A percentile compares a stretch with the other conserved stretches of the same genome.
Conservation (phyloP, 1,284 basidiomycete species). For the Pseudozyma sp. region DNA sequence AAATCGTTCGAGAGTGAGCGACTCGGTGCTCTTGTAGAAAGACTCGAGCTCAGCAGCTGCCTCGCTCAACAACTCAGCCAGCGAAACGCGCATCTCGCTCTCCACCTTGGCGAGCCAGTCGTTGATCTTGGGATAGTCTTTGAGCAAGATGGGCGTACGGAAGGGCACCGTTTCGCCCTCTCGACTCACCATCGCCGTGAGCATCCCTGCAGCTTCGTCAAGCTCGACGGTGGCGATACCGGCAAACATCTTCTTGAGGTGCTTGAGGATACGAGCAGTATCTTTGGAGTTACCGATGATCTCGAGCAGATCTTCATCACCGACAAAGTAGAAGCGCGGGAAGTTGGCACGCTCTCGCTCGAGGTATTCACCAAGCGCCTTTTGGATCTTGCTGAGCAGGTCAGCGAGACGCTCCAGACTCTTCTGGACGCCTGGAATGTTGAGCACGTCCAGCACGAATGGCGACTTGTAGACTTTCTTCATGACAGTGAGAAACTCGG, state of each 20-base stretch:
- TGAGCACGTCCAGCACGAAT: constrained; percentile 95
- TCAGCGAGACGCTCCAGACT: constrained; percentile 96
- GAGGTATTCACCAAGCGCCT: constrained; percentile 97
- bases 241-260: constrained; percentile 99
- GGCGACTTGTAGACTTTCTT: constrained; percentile 99
- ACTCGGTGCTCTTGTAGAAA: constrained; percentile 78
- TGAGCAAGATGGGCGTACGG: constrained; percentile 83
- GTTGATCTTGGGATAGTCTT: constrained; percentile 96
- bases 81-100: constrained; percentile 90
- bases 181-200: constrained; percentile 69
- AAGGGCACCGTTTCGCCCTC: constrained; percentile 95
- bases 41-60: constrained; percentile 81
- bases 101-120: constrained; percentile 97
- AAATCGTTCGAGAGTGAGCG: constrained; percentile 75
- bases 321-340: constrained; percentile 99
- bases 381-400: constrained; percentile 96
- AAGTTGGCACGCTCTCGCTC: constrained; percentile 91
- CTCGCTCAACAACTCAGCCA: constrained; percentile 83
- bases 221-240: constrained; percentile 89
- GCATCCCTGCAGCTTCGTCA: constrained; percentile 73
- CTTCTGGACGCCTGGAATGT: constrained; percentile 95
- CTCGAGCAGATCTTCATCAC: constrained; percentile 97
- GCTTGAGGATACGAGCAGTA: constrained; percentile 95
- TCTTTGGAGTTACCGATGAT: constrained; percentile 99
- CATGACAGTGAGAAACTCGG: constrained; percentile 98